Base-by-base conservation (phyloP, 208 protist species). In the Leishmania tarentolae region DNA sequence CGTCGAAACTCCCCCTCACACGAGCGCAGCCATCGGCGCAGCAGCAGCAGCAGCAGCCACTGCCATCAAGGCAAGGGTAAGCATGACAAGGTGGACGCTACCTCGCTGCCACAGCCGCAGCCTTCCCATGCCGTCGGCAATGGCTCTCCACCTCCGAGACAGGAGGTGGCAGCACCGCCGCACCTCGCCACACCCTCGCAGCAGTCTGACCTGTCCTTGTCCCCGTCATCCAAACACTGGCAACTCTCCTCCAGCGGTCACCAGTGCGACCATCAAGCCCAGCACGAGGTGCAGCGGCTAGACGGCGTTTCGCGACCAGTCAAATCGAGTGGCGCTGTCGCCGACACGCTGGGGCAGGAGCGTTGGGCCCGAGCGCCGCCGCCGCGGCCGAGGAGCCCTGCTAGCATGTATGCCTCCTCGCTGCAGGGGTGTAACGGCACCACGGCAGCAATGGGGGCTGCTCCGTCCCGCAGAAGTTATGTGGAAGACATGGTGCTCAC, bases 351-450 rank as follows among this genome's bases (percentile, higher is more conserved):
- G 28, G 61, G 40, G 61, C 61, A 35, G 61, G n/a, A 13, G 71
- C 13, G 47, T 59, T 19, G 52, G 40, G 42, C 70, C 21, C 56
- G 28, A 21, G 63, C 80, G 21, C 80, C 73, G 53, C 74, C 74
- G 73, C 80, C 72, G 66, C 80, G 65, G n/a, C 56, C 80, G 13
- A 78, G 13, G 5, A 83, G 80, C 21, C 74, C 80, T 9, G 50
- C 44, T 15, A 75, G 28, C 52, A 47, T 0, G n/a, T 21, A 40
- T 50, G 50, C 5, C 72, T 66, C 44, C 28, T n/a, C 35, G 17
- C 57, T n/a, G 28, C 19, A 21, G 37, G 0, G 1, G n/a, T 37
- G 53, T 40, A 15, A 35, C 24, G 42, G 28, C 9, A 7, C 76
- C 21, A 53, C 35, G 42, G 37, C 37, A 37, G 47, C 56, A 46